Evolutionary conservation across 768 basidiomycete species (phyloP), one percentile per base, ranked within the genome.

Genomic region (Hericium rajendrae): DNA sequence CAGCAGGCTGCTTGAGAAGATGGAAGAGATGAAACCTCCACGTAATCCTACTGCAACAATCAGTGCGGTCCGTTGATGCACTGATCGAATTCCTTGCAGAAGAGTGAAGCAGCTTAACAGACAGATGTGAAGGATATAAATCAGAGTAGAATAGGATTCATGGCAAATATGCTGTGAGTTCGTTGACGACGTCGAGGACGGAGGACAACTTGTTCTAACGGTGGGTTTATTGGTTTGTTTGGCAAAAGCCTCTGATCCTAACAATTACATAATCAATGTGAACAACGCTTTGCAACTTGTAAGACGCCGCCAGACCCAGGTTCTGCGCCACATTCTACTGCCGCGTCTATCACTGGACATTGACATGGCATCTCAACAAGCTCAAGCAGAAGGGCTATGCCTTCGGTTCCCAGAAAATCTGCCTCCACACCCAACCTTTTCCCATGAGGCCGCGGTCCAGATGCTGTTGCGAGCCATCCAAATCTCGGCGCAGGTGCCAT

Each of bases 371-470:
- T 48, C 54, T 53, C 71, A 71, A 53, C 82, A 82, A 68, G 73
- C 76, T 11, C 81, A 80, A 52, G 72, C 74, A 6, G 86, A 88
- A 54, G 76, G 81, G 12, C 73, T 84, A 57, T 87, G 83, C 65
- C 81, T 91, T 24, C 82, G 83, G 48, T 88, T 79, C 65, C 87
- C 89, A 28, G 86, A 88, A 59, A 74, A 76, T 43, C 70, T 90
- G 1, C 80, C 81, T 0, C 68, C 76, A 3, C 84, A 88, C 60
- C 59, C 75, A 48, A 78, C 77, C 20, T 65, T 90, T 16, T 76
- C 70, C 1, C 73, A 81, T 48, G 86, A 88, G 15, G 66, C 65
- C 24, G 88, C 86, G 2, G 74, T 78, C 15, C 74, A 70, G 48
- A 80, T 88, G 76, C 78, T 91, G 13, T 48, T 78, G 2, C 79